Conservation (phyloP, 2,329 filamentous ascomycete species). For the Myotisia sp. region DNA sequence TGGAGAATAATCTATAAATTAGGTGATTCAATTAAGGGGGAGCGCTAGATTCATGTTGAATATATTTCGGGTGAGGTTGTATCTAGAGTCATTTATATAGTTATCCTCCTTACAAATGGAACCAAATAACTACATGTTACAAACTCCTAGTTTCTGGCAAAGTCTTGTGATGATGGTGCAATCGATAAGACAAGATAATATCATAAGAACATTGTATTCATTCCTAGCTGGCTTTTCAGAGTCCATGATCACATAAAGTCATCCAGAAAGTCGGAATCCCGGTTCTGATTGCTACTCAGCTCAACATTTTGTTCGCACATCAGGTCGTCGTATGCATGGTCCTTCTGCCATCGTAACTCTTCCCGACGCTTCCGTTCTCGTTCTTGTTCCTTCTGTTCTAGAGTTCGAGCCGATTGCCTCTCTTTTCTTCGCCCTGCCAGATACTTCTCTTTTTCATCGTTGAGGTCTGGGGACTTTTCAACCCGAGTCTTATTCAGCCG, state of each 20-base stretch:
- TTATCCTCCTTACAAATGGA: too few species aligned
- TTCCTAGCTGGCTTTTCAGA: too few species aligned
- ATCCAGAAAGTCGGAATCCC: slow-evolving; percentile 58
- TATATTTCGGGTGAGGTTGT: too few species aligned
- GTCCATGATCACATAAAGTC: slow-evolving; percentile 77
- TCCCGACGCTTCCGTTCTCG: slow-evolving; percentile 55
- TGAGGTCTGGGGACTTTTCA: slow-evolving; percentile 74
- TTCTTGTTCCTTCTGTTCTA: slow-evolving; percentile 28
- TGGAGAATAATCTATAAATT: too few species aligned
- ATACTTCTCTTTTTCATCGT: slow-evolving; percentile 65
- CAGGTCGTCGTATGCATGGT: slow-evolving; percentile 93
- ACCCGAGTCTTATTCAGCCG: slow-evolving; percentile 94
- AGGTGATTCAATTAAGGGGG: too few species aligned
- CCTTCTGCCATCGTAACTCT: slow-evolving; percentile 84
- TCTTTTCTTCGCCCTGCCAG: slow-evolving; percentile 55
- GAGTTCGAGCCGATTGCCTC: slow-evolving; percentile 38
- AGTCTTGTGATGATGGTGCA: too few species aligned
- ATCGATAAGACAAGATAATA: too few species aligned
- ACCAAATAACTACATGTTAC: too few species aligned
- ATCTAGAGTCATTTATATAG: too few species aligned
- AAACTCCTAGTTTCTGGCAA: too few species aligned
- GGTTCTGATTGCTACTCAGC: slow-evolving; percentile 69
- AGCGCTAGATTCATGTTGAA: too few species aligned
- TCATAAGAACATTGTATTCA: too few species aligned
- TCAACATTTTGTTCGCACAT: slow-evolving; percentile 72